phyloP scores from a whole-genome alignment of 139 green algal species.

The Chlamydomonas applanata region DNA sequence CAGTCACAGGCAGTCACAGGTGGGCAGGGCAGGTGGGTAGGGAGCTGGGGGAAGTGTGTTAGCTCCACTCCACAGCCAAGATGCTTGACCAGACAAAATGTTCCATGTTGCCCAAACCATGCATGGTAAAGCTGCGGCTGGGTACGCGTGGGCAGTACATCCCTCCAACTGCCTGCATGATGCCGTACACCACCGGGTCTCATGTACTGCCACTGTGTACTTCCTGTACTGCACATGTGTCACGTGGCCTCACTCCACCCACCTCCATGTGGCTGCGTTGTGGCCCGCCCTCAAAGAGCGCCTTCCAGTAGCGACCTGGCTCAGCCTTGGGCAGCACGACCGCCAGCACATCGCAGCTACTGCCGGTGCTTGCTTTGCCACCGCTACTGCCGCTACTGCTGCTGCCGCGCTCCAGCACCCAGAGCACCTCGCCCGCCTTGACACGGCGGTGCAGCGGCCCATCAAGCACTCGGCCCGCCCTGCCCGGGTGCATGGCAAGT shows the following conservation, averaged over 20 bases:
- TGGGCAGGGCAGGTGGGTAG: background rate
- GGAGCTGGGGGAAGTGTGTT: too few species aligned
- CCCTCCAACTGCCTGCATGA: too few species aligned
- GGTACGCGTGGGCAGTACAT: too few species aligned
- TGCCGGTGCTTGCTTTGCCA: background rate
- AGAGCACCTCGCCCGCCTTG: slow-evolving; percentile 48
- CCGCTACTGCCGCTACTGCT: slow-evolving; percentile 1
- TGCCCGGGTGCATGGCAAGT: slow-evolving; percentile 52
- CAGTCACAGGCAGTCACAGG: background rate
- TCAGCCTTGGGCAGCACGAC: slow-evolving; percentile 68
- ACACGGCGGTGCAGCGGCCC: slow-evolving; percentile 41
- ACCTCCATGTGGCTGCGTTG: slow-evolving; percentile 67
- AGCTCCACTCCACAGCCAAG: background rate
- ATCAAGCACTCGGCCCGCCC: slow-evolving; percentile 63
- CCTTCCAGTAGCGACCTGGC: slow-evolving; percentile 53
- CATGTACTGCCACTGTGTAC: too few species aligned
- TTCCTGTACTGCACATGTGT: too few species aligned
- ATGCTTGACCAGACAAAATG: background rate
- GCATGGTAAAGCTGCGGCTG: background rate
- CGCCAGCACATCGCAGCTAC: slow-evolving; percentile 11
- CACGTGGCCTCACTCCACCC: background rate
- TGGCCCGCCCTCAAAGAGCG: slow-evolving; percentile 62
- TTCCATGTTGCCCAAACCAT: background rate
- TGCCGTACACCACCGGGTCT: too few species aligned
- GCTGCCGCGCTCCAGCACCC: slow-evolving; percentile 53